These are phyloP conservation scores for Lentinula boryana DNA, from an alignment of 768 basidiomycete genomes.

Conservation along the genomic window DNA sequence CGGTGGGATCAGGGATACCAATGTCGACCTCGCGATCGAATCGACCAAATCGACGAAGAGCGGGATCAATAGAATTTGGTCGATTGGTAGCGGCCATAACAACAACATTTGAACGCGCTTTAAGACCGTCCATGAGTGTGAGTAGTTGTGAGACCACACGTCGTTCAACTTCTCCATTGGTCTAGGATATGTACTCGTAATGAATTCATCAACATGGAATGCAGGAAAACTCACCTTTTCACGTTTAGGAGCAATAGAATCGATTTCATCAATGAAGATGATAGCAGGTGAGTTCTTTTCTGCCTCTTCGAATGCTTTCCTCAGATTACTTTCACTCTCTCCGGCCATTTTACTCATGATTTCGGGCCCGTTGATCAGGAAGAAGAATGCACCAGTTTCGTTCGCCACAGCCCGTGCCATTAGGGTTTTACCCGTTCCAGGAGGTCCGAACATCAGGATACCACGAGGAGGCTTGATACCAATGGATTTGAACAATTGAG, in stretches of 20 bases:
- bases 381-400: conserved; percentile 99
- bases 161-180: conserved; percentile 99
- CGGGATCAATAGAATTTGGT: conserved; percentile 99
- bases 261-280: conserved; percentile 99
- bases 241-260: conserved; percentile 99
- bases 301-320: conserved; percentile 99
- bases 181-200: conserved; percentile 37
- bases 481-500: conserved; percentile 99
- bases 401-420: conserved; percentile 99
- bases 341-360: conserved; percentile 99
- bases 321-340: conserved; percentile 93
- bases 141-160: conserved; percentile 98
- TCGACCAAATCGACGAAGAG: conserved; percentile 96
- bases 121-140: conserved; percentile 98
- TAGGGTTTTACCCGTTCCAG: conserved; percentile 98
- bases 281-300: conserved; percentile 99
- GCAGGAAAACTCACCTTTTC: conserved; percentile 69
- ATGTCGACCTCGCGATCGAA: conserved; percentile 99
- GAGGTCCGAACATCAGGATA: conserved; percentile 97
- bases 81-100: conserved; percentile 99
- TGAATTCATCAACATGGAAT: background rate
- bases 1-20: conserved; percentile 98
- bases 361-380: conserved; percentile 99
- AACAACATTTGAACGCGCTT: conserved; percentile 97
- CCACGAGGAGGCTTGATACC: conserved; percentile 99